These are phyloP conservation scores for Cyberlindnera galapagoensis DNA, from an alignment of 805 yeast species.

Conservation along the genomic window DNA sequence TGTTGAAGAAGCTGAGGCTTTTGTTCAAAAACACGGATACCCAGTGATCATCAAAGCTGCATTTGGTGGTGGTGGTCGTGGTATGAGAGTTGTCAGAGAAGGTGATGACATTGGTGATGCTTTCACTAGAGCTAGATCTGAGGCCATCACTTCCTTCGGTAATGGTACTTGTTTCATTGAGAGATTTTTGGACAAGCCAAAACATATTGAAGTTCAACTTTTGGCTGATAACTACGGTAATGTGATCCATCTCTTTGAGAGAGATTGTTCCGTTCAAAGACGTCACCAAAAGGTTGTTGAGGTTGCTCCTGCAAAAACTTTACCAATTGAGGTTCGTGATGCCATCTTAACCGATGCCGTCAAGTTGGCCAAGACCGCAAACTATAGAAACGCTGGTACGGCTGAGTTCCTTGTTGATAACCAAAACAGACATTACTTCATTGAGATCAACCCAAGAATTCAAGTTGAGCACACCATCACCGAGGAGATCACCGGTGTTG, in stretches of 20 bases:
- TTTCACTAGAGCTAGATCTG: constrained; percentile 87
- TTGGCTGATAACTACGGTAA: constrained; percentile 92
- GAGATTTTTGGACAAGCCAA: constrained; percentile 90
- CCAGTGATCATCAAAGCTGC: constrained; percentile 99
- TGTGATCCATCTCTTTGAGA: constrained; percentile 90
- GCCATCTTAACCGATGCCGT: constrained; percentile 95
- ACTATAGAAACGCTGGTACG: constrained; percentile 96
- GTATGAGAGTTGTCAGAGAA: constrained; percentile 98
- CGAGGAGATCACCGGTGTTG: constrained; percentile 98
- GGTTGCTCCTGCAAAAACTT: constrained; percentile 93
- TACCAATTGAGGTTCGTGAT: constrained; percentile 78
- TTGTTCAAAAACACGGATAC: constrained; percentile 80
- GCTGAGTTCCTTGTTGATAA: constrained; percentile 94
- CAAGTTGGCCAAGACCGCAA: constrained; percentile 78
- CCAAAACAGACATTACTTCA: constrained; percentile 93
- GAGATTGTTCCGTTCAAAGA: constrained; percentile 99
- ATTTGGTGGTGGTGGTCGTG: constrained; percentile 99
- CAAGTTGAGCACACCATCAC: constrained; percentile 99
- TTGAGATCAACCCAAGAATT: constrained; percentile 96
- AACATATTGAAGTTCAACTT: constrained; percentile 96
- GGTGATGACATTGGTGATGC: constrained; percentile 93
- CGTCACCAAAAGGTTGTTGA: constrained; percentile 99
- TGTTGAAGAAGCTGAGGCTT: constrained; percentile 69
- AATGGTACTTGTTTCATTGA: constrained; percentile 98
- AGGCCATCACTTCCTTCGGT: constrained; percentile 94